phyloP scores from a whole-genome alignment of 108 stramenopile genomes.

The Aurantiochytrium sp. region DNA sequence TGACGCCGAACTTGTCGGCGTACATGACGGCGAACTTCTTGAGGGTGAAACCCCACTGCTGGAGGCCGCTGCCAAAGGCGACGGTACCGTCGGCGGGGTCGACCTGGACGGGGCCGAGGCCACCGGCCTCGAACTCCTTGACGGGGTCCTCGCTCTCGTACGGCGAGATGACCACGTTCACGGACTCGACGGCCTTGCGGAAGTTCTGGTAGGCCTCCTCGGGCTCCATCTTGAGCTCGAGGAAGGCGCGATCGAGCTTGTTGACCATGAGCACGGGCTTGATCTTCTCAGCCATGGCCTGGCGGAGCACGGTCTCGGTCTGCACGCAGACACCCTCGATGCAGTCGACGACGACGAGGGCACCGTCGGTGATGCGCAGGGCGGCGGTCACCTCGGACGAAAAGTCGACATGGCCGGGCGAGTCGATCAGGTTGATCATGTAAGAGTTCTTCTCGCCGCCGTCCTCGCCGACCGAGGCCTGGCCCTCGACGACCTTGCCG shows the following conservation, averaged over 20 bases:
- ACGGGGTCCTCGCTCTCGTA: constrained; percentile 85
- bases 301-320: constrained; percentile 99
- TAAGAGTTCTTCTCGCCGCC: constrained; percentile 88
- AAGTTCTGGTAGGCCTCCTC: constrained; percentile 99
- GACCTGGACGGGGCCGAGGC: constrained; percentile 92
- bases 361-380: constrained; percentile 99
- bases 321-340: constrained; percentile 99
- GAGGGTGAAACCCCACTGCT: constrained; percentile 99
- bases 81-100: constrained; percentile 97
- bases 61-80: constrained; percentile 98
- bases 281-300: constrained; percentile 96
- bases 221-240: constrained; percentile 95
- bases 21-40: constrained; percentile 98
- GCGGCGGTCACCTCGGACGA: constrained; percentile 99
- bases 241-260: constrained; percentile 99
- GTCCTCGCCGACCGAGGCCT: constrained; percentile 44
- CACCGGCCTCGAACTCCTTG: background rate
- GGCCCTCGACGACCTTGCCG: constrained; percentile 40
- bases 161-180: constrained; percentile 99
- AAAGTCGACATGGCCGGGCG: constrained; percentile 99
- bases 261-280: constrained; percentile 98
- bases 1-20: constrained; percentile 93
- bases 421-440: constrained; percentile 99
- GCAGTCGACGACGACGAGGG: constrained; percentile 98
- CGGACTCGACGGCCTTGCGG: constrained; percentile 96